Conservation (phyloP, 345 rosid genomes). For the Populus simonii region DNA sequence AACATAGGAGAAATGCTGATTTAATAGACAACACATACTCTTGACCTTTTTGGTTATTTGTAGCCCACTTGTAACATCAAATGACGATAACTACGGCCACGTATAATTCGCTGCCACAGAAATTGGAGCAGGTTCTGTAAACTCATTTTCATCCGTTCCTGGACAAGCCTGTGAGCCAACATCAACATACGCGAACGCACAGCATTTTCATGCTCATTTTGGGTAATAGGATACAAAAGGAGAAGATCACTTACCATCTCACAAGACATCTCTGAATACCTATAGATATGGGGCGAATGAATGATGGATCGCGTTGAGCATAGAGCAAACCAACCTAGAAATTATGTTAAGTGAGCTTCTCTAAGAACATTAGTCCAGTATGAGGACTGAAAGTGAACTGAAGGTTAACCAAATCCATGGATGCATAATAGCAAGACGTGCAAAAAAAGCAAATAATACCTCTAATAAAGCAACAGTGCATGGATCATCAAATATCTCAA, state of each 20-base stretch:
- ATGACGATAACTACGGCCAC: slow-evolving; percentile 89
- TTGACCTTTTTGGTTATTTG: slow-evolving; percentile 24
- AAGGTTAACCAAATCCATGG: background rate
- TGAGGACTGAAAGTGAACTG: background rate
- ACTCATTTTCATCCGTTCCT: slow-evolving; percentile 65
- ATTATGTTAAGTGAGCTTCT: background rate
- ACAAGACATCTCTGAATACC: slow-evolving; percentile 85
- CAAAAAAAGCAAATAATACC: slow-evolving; percentile 38
- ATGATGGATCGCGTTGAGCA: slow-evolving; percentile 83
- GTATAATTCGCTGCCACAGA: slow-evolving; percentile 69
- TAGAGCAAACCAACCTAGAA: slow-evolving; percentile 84
- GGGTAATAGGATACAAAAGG: background rate
- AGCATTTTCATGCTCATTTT: background rate
- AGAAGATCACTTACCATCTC: slow-evolving; percentile 63
- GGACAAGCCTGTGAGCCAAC: slow-evolving; percentile 63
- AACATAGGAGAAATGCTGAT: background rate
- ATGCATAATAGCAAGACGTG: background rate
- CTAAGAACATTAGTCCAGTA: background rate
- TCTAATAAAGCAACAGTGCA: slow-evolving; percentile 73
- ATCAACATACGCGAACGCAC: slow-evolving; percentile 11
- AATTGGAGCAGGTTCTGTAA: slow-evolving; percentile 37
- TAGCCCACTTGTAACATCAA: slow-evolving; percentile 69
- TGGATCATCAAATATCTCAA: slow-evolving; percentile 87
- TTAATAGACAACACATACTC: slow-evolving; percentile 13
- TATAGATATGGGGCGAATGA: slow-evolving; percentile 76